Percentiles rank a stretch among this genome's conserved stretches.
phyloP scores from a whole-genome alignment of 371 early-diverging fungal species.

The Batkoa obscura region DNA sequence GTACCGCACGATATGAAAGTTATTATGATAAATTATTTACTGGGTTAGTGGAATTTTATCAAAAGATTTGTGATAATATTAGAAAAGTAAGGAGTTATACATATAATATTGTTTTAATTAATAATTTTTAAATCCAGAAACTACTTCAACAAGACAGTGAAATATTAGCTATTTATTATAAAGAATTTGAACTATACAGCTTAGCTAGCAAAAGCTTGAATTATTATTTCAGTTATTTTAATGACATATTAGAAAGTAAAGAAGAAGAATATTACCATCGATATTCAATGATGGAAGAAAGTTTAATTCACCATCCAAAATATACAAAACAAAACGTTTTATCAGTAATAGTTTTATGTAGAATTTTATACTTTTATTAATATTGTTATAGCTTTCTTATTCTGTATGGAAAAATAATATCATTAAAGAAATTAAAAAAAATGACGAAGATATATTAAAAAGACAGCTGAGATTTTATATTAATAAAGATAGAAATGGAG shows the following conservation, averaged over 20 bases:
- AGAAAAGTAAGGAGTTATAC: neutral
- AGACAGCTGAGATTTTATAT: neutral
- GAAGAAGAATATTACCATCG: neutral
- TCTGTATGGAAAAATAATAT: neutral
- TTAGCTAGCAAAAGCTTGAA: neutral
- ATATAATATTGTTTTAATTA: neutral
- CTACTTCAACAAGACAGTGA: neutral
- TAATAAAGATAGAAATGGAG: neutral
- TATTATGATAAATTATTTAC: neutral
- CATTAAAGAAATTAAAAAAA: neutral
- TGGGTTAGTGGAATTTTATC: neutral
- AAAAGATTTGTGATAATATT: neutral
- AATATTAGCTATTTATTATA: neutral
- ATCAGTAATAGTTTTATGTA: neutral
- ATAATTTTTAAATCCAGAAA: neutral
- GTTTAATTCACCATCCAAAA: neutral
- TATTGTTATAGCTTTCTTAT: neutral
- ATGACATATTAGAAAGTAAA: neutral
- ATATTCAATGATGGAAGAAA: neutral
- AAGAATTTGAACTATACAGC: neutral
- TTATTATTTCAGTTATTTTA: neutral
- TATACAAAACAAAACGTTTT: neutral
- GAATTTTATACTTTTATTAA: neutral
- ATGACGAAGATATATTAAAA: neutral
- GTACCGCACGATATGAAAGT: neutral